Evolutionary conservation across 805 yeast species (phyloP).

Genomic region (Lipomyces yamadae): DNA sequence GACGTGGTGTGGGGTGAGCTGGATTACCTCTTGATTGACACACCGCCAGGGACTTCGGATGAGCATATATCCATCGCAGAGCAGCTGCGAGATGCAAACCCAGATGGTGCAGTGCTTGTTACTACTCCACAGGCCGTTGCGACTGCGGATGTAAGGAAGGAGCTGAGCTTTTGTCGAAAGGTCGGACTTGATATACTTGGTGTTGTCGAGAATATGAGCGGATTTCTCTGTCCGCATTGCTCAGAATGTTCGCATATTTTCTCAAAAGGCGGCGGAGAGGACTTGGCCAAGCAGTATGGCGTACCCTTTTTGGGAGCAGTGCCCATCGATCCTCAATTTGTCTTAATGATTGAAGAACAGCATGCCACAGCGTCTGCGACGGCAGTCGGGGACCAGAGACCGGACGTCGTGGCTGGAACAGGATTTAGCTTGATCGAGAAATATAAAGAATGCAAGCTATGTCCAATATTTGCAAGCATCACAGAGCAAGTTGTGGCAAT

Average conservation of each 20-base stretch:
- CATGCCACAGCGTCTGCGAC: constrained; percentile 41
- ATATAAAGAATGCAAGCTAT: constrained; percentile 28
- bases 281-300: constrained; percentile 63
- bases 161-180: constrained; percentile 86
- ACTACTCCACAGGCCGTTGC: constrained; percentile 97
- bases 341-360: constrained; percentile 79
- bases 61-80: constrained; percentile 98
- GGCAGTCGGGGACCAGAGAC: constrained; percentile 32
- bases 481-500: constrained; percentile 23
- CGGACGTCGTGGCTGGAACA: neutral
- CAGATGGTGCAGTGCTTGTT: constrained; percentile 92
- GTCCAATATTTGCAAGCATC: constrained; percentile 35
- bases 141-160: constrained; percentile 91
- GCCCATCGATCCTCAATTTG: constrained; percentile 93
- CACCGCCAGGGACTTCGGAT: constrained; percentile 99
- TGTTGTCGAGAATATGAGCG: constrained; percentile 94
- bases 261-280: constrained; percentile 88
- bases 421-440: constrained; percentile 24
- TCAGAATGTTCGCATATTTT: constrained; percentile 86
- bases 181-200: constrained; percentile 83
- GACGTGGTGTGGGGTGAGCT: constrained; percentile 90
- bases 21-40: constrained; percentile 83
- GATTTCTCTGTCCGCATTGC: constrained; percentile 93
- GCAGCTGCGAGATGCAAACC: constrained; percentile 66
- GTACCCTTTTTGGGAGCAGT: constrained; percentile 80